Evolutionary conservation across 2,329 filamentous ascomycete species (phyloP), one percentile per base, ranked within the genome.

Genomic region (Penicillium sp.): DNA sequence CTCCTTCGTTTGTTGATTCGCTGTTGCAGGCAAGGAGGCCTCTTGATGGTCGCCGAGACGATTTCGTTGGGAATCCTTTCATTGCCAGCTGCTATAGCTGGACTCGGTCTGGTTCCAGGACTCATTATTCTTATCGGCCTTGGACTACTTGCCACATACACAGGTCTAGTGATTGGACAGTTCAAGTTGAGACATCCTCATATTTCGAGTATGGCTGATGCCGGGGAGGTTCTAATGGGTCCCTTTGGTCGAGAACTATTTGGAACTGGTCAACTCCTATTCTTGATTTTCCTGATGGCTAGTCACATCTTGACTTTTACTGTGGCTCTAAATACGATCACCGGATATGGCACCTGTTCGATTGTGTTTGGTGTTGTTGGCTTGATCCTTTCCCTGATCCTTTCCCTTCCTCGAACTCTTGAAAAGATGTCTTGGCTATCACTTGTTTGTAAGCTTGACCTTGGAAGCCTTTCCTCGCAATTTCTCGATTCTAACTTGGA

Each of bases 301-400:
- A 86, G 85, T 13, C 88, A 90, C 71, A 78, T 87, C 50, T 72
- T 89, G 54, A 87, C 85, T 0, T 88, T 88, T 57, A 80, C 80
- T 21, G 86, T 88, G 62, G 85, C 85, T 62, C 81, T 88, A 67
- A 84, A 84, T 60, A 82, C 79, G 49, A 75, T 89, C 44, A 84
- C 83, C 7, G 70, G 81, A 1, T 79, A 86, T 56, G 81, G 77
- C 0, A 77, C 80, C 0, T 88, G 85, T 69, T 83, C 83, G 9
- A 82, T 88, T 45, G 74, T 83, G 2, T 88, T 83, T 72, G 81
- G 78, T 5, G 73, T 84, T n/a, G 72, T 84, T 3, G 84, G 83
- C 0, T 57, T 85, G 48, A 67, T 79, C 2, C 59, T 88, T 3
- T 85, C 81, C 53, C 81, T 83, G 64, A 41, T 83, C 11, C 75